Evolutionary conservation across 2,329 filamentous ascomycete genomes (phyloP).

Genomic region (Allantophomopsis lycopodina): DNA sequence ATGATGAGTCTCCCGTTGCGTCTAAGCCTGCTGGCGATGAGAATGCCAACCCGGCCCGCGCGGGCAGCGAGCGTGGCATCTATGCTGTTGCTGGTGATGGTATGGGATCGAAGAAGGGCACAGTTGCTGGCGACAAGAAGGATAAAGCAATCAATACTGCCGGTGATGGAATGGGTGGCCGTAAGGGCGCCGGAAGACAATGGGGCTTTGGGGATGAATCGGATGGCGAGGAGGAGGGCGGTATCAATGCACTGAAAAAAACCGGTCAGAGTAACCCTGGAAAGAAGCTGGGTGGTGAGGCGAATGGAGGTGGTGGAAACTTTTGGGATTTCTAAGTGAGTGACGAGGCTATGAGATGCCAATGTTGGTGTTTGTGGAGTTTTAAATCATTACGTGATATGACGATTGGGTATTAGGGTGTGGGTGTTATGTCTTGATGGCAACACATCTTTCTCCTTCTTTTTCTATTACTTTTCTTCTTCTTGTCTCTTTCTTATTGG

Average conservation of each 20-base stretch:
- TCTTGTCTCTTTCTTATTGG: too few relatives aligned
- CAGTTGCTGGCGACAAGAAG: conserved; percentile 2
- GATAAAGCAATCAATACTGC: conserved; percentile 29
- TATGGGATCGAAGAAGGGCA: neutral
- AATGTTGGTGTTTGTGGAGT: too few relatives aligned
- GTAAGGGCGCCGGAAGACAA: conserved; percentile 33
- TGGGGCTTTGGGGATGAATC: conserved; percentile 39
- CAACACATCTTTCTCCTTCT: too few relatives aligned
- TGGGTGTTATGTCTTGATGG: too few relatives aligned
- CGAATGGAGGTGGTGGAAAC: conserved; percentile 16
- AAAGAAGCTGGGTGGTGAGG: conserved; percentile 12
- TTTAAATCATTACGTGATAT: too few relatives aligned
- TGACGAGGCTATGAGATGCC: too few relatives aligned
- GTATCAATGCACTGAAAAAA: conserved; percentile 11
- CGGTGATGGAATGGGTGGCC: conserved; percentile 55
- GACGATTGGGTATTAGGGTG: too few relatives aligned
- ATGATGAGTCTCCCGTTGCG: conserved; percentile 38
- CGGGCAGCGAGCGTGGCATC: conserved; percentile 12
- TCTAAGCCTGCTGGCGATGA: conserved; percentile 23
- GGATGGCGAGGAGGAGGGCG: conserved; percentile 22
- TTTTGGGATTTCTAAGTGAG: conserved; percentile 21
- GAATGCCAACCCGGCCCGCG: conserved; percentile 9
- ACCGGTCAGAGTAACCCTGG: conserved; percentile 15
- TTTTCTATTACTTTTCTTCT: too few relatives aligned
- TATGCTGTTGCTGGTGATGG: too few relatives aligned